phyloP scores from a whole-genome alignment of 441 rosid species.

The Capsella rubella region DNA sequence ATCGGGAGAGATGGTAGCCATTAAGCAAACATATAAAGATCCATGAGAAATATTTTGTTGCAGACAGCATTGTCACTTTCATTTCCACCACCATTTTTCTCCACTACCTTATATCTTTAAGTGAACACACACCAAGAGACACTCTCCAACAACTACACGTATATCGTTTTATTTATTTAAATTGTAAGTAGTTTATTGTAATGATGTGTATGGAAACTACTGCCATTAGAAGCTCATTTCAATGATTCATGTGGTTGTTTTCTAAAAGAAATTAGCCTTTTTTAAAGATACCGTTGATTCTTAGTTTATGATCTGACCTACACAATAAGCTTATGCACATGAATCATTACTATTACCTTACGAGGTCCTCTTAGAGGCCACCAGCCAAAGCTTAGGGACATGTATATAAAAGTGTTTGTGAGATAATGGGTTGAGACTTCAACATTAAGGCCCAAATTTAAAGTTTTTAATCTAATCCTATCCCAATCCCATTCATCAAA shows the following conservation, averaged over 20 bases:
- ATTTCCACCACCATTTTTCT: slow-evolving; percentile 38
- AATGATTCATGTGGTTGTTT: too few relatives aligned
- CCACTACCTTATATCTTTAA: slow-evolving; percentile 39
- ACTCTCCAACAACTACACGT: slow-evolving; percentile 20
- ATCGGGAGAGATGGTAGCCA: slow-evolving; percentile 34
- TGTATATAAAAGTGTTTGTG: too few relatives aligned
- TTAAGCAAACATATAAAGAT: slow-evolving; percentile 40
- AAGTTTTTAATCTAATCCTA: neutral
- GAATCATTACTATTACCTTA: too few relatives aligned
- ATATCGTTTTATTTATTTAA: neutral
- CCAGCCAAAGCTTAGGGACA: too few relatives aligned
- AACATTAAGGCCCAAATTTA: slow-evolving; percentile 3
- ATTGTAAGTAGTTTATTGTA: too few relatives aligned
- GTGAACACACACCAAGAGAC: slow-evolving; percentile 19
- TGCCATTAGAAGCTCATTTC: too few relatives aligned
- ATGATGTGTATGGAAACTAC: too few relatives aligned
- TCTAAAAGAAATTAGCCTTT: too few relatives aligned
- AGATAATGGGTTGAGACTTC: neutral
- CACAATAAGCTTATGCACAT: too few relatives aligned
- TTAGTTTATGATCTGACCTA: too few relatives aligned
- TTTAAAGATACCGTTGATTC: too few relatives aligned
- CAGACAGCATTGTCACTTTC: slow-evolving; percentile 41
- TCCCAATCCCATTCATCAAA: neutral
- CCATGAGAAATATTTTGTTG: slow-evolving; percentile 22
- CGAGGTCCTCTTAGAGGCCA: too few relatives aligned